Evolutionary conservation across 805 yeast species (phyloP).

Genomic region (Kodamaea jinghongensis): DNA sequence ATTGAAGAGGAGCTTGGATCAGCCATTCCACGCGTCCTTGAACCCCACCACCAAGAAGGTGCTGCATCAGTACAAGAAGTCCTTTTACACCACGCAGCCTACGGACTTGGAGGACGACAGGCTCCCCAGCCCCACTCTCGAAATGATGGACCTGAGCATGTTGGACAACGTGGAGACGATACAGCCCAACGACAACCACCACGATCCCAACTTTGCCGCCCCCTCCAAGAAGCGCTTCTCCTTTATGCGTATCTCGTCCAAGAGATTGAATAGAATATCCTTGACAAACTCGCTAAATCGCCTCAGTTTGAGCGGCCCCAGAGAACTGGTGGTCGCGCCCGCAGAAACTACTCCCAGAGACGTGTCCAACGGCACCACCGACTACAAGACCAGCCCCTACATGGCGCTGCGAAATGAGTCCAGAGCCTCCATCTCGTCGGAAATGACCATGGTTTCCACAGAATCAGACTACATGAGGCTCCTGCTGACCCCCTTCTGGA

Average conservation of each 20-base stretch:
- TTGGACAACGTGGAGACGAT: not conserved
- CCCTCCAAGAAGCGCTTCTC: constrained; percentile 12
- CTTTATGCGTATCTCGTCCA: constrained; percentile 6
- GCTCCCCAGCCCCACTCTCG: constrained; percentile 14
- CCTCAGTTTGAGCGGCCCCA: constrained; percentile 4
- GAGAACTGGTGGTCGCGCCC: too few relatives aligned
- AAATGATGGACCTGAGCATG: constrained; percentile 5
- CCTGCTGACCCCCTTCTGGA: constrained; percentile 45
- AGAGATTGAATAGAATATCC: constrained; percentile 8
- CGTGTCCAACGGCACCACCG: too few relatives aligned
- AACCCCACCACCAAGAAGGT: constrained; percentile 2
- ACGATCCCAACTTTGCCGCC: not conserved
- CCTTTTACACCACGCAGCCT: constrained; percentile 14
- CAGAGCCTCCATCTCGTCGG: constrained; percentile 6
- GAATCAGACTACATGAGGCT: constrained; percentile 9
- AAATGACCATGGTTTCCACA: constrained; percentile 8
- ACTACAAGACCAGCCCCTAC: too few relatives aligned
- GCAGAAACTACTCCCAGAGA: too few relatives aligned
- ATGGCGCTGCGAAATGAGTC: not conserved
- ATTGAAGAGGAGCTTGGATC: constrained; percentile 10
- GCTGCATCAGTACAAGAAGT: constrained; percentile 10
- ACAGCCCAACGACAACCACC: not conserved
- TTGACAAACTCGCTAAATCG: constrained; percentile 11
- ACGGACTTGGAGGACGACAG: constrained; percentile 11
- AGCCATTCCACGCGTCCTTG: constrained; percentile 4